These are phyloP conservation scores for Boletus vinaceobasis DNA, from an alignment of 768 basidiomycete genomes.

Conservation along the genomic window DNA sequence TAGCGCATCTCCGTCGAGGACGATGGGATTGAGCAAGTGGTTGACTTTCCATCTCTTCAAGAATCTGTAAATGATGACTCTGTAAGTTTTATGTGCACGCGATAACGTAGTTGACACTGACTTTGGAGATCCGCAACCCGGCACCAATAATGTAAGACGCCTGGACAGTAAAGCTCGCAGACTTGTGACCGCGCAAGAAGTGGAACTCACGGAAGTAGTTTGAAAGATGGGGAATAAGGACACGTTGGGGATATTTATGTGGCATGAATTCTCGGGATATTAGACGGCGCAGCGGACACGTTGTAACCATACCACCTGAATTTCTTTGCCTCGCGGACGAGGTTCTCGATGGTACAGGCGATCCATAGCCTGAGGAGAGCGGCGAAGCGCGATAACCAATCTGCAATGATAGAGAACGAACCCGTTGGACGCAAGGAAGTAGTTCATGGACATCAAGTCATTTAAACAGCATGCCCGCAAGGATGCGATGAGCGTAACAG, in stretches of 20 bases:
- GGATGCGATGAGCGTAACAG: not conserved
- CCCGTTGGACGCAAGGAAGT: not conserved
- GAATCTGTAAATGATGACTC: not conserved
- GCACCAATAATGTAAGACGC: constrained; percentile 9
- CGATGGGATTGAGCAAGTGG: not conserved
- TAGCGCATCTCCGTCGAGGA: not conserved
- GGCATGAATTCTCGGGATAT: constrained; percentile 7
- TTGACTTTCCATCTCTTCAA: not conserved
- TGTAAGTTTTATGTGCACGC: not conserved
- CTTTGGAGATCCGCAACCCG: constrained; percentile 2
- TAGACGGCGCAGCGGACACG: constrained; percentile 10
- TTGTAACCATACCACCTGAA: constrained; percentile 4
- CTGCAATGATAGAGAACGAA: not conserved
- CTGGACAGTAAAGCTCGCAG: constrained; percentile 3
- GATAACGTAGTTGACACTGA: not conserved
- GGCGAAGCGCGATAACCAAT: not conserved
- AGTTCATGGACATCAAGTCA: not conserved
- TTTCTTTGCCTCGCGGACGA: constrained; percentile 18
- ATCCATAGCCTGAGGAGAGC: not conserved
- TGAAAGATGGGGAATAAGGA: constrained; percentile 6
- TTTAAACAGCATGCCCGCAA: too few relatives aligned
- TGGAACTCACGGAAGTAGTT: constrained; percentile 11
- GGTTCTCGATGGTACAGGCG: not conserved
- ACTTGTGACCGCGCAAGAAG: constrained; percentile 5
- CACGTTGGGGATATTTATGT: constrained; percentile 19